Conservation (phyloP, 371 early-diverging fungal genomes). For the Dinochytrium kinnereticum region DNA sequence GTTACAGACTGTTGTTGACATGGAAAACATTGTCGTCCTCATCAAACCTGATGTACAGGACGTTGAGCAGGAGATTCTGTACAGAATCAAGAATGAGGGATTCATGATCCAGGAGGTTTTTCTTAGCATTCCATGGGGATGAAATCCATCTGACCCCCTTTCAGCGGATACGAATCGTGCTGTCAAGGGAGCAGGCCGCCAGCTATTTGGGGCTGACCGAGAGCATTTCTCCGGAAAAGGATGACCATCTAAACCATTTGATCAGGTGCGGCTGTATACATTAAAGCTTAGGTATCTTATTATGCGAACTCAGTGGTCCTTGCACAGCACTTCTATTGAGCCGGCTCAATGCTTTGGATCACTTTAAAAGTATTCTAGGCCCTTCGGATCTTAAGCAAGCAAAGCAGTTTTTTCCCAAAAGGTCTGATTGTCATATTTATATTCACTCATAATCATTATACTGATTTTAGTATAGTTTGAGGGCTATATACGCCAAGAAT, state of each 20-base stretch:
- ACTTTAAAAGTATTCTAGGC: constrained; percentile 35
- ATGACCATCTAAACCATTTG: constrained; percentile 15
- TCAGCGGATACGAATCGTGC: constrained; percentile 18
- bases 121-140: neutral
- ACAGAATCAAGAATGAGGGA: constrained; percentile 47
- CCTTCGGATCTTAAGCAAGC: constrained; percentile 36
- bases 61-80: constrained; percentile 45
- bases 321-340: constrained; percentile 32
- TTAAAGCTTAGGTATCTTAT: too few relatives aligned
- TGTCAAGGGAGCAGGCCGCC: constrained; percentile 29
- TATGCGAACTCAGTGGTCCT: constrained; percentile 33
- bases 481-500: constrained; percentile 45
- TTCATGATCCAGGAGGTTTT: constrained; percentile 54
- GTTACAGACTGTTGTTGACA: neutral
- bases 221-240: constrained; percentile 11
- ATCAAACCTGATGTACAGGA: constrained; percentile 52
- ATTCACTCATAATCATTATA: neutral
- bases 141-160: neutral
- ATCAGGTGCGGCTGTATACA: constrained; percentile 13
- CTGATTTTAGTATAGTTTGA: constrained; percentile 36
- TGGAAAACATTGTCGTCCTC: constrained; percentile 46
- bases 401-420: constrained; percentile 30
- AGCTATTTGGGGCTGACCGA: constrained; percentile 19
- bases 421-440: constrained; percentile 21
- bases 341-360: constrained; percentile 28